Percentiles rank a stretch among this genome's conserved stretches.
Conservation (phyloP, 2,329 filamentous ascomycete species). For the Exophiala sp. region DNA sequence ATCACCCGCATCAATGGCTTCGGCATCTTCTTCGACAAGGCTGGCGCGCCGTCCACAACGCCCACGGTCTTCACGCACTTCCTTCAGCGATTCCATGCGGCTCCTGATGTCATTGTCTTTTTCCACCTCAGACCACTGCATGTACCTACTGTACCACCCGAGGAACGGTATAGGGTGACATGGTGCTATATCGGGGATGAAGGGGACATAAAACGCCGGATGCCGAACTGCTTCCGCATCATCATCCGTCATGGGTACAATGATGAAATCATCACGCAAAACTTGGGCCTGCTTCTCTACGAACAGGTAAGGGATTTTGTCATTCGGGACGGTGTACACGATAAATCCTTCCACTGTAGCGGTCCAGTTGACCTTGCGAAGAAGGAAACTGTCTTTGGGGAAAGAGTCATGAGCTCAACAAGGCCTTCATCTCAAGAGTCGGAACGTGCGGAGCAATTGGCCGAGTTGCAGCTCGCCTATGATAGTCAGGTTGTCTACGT, state of each 20-base stretch:
- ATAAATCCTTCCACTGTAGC: background rate
- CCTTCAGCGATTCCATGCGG: conserved; percentile 64
- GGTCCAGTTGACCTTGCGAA: too few relatives aligned
- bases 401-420: background rate
- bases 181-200: conserved; percentile 12
- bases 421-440: background rate
- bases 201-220: conserved; percentile 30
- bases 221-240: conserved; percentile 65
- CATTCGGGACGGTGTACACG: conserved; percentile 33
- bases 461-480: conserved; percentile 42
- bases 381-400: background rate
- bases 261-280: conserved; percentile 65
- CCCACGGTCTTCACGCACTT: conserved; percentile 71
- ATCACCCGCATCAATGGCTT: conserved; percentile 55
- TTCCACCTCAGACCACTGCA: conserved; percentile 67
- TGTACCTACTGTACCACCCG: conserved; percentile 52
- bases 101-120: conserved; percentile 66
- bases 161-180: conserved; percentile 48
- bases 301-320: conserved; percentile 57
- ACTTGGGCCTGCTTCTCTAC: conserved; percentile 59
- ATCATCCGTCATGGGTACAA: conserved; percentile 70
- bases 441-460: conserved; percentile 21
- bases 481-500: conserved; percentile 51
- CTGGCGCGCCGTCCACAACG: conserved; percentile 50
- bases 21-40: conserved; percentile 77